Percentiles rank a stretch among this genome's conserved stretches.
Conservation (phyloP, 345 rosid species). For the Salix viminalis region DNA sequence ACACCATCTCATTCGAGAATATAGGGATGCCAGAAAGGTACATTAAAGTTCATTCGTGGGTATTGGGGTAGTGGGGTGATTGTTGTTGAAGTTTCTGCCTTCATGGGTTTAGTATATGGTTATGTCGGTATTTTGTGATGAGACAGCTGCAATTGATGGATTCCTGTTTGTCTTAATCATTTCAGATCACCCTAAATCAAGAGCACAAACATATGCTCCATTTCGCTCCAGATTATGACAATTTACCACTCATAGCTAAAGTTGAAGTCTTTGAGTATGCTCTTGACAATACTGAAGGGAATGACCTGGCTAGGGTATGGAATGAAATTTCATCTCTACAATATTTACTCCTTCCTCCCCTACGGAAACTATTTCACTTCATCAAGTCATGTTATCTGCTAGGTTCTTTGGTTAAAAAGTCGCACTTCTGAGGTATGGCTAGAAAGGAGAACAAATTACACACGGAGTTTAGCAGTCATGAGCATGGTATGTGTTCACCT, state of each 20-base stretch:
- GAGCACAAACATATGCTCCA: conserved; percentile 90
- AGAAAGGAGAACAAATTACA: conserved; percentile 96
- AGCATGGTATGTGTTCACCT: conserved; percentile 76
- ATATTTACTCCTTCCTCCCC: conserved; percentile 3
- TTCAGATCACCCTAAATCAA: conserved; percentile 82
- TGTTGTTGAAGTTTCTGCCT: background rate
- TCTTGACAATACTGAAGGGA: conserved; percentile 84
- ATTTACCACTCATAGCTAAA: conserved; percentile 86
- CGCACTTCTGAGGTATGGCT: conserved; percentile 97
- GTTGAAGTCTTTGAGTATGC: conserved; percentile 93
- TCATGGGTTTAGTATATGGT: background rate
- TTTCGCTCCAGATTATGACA: conserved; percentile 91
- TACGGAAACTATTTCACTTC: conserved; percentile 9
- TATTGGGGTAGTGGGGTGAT: background rate
- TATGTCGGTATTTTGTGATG: background rate
- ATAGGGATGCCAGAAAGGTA: conserved; percentile 92
- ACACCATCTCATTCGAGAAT: conserved; percentile 86
- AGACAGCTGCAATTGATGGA: conserved; percentile 2
- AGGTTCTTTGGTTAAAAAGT: conserved; percentile 99
- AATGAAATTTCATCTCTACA: background rate
- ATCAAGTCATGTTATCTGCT: conserved; percentile 17
- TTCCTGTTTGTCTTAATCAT: conserved; percentile 22
- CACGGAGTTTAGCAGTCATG: conserved; percentile 98
- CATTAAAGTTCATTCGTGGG: background rate
- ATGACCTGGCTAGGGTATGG: conserved; percentile 86